A percentile compares a stretch with the other conserved stretches of the same genome.
These are phyloP conservation scores for Pichia sporocuriosa DNA, from an alignment of 805 yeast species.

Conservation along the genomic window DNA sequence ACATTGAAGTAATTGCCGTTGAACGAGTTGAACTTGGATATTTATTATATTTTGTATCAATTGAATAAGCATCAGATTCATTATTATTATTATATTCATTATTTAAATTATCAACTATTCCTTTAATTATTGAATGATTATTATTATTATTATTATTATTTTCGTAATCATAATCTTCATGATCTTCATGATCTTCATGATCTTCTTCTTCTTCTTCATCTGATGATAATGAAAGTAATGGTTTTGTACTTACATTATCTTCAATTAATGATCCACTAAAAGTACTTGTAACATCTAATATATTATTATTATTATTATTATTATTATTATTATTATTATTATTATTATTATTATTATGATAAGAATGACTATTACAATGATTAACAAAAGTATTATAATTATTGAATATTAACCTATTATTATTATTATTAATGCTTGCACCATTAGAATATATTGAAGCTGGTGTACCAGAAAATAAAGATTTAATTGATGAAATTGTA, in stretches of 20 bases:
- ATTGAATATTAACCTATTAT: too few relatives aligned
- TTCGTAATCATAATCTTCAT: neutral
- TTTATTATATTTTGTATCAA: constrained; percentile 7
- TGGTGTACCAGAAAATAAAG: constrained; percentile 1
- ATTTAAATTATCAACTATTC: too few relatives aligned
- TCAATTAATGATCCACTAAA: constrained; percentile 8
- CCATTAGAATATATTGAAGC: neutral
- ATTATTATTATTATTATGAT: too few relatives aligned
- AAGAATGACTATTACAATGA: too few relatives aligned
- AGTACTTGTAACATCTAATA: constrained; percentile 2
- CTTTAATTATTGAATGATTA: neutral
- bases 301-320: neutral
- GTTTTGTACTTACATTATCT: constrained; percentile 37
- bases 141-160: neutral
- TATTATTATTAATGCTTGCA: neutral
- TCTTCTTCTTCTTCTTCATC: constrained; percentile 9
- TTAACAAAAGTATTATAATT: too few relatives aligned
- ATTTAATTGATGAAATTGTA: constrained; percentile 1
- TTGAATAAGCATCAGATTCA: neutral
- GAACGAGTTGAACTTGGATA: constrained; percentile 5
- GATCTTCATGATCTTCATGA: neutral
- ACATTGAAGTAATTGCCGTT: constrained; percentile 11
- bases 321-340: neutral
- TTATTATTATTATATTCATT: neutral
- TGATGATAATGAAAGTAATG: constrained; percentile 34